Base-by-base conservation (phyloP, 345 rosid species). In the Bruguiera gymnorhiza region DNA sequence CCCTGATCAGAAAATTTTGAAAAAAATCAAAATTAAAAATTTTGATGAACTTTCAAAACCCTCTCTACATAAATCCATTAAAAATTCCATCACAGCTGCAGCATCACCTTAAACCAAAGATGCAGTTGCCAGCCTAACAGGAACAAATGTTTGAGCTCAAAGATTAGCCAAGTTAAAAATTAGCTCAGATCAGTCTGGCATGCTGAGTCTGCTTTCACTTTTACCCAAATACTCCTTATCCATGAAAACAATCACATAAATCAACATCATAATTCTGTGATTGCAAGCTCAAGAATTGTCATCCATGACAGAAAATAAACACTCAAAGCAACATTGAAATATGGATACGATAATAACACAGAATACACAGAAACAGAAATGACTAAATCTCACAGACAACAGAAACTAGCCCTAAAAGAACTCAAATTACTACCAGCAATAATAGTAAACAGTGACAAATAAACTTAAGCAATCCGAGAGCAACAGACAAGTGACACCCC, bases 101-200 rank as follows among this genome's bases (percentile, higher is more conserved):
- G 15, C 7, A 37, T 46, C 60, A n/a, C 48, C n/a, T 5, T 43
- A 29, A 65, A 66, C n/a, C 39, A 66, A 32, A 66, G 48, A 66
- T 30, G 21, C 13, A 21, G n/a, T 52, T 27, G 46, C 59, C 39
- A 29, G 36, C 60, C 39, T 52, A 51, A 9, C 11, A 9, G 34
- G 4, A 11, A 4, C 39, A 31, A 9, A 54, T 9, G 21, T 23
- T 26, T 32, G 51, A 67, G 60, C 50, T 6, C 31, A 19, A 19
- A 29, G 43, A 19, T 2, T 19, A 31, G 23, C 24, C 43, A 43
- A 13, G 50, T 43, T 2, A 43, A 43, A 11, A 13, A 43, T 43
- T 43, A 43, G 50, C 18, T 43, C 50, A 15, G 50, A 4, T 43
- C 0, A 43, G 50, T 43, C 18, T 43, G 18, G 18, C 50, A 43